Evolutionary conservation across 441 rosid genomes (phyloP).

Genomic region (Arabidopsis hybrid): DNA sequence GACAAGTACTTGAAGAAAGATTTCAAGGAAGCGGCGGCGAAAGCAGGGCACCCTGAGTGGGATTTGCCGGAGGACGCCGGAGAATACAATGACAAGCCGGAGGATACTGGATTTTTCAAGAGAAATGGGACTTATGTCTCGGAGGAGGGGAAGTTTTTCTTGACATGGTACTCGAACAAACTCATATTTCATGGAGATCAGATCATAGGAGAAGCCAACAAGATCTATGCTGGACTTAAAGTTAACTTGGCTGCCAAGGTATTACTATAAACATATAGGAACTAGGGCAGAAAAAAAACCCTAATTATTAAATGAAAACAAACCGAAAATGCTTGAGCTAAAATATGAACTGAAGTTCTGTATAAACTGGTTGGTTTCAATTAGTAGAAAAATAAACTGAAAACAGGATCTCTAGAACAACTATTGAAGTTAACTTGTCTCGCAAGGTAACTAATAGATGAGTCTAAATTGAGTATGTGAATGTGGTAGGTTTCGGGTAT

Average conservation of each 20-base stretch:
- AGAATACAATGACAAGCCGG: constrained; percentile 64
- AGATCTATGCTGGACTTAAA: constrained; percentile 65
- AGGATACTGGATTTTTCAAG: constrained; percentile 65
- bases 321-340: not conserved
- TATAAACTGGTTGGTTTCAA: not conserved
- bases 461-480: constrained; percentile 23
- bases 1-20: constrained; percentile 69
- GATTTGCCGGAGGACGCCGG: constrained; percentile 77
- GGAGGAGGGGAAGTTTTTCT: constrained; percentile 71
- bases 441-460: constrained; percentile 15
- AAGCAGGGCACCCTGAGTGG: constrained; percentile 79
- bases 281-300: not conserved
- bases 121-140: constrained; percentile 62
- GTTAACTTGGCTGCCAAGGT: constrained; percentile 87
- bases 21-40: constrained; percentile 66
- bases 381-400: not conserved
- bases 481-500: constrained; percentile 71
- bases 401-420: not conserved
- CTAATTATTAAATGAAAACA: not conserved
- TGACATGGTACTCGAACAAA: constrained; percentile 83
- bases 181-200: constrained; percentile 76
- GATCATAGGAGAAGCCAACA: constrained; percentile 77
- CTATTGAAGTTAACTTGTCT: not conserved
- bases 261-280: constrained; percentile 2
- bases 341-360: not conserved